Evolutionary conservation across 768 basidiomycete genomes (phyloP), one percentile per base, ranked within the genome.

Genomic region (Strobilomyces confusus): DNA sequence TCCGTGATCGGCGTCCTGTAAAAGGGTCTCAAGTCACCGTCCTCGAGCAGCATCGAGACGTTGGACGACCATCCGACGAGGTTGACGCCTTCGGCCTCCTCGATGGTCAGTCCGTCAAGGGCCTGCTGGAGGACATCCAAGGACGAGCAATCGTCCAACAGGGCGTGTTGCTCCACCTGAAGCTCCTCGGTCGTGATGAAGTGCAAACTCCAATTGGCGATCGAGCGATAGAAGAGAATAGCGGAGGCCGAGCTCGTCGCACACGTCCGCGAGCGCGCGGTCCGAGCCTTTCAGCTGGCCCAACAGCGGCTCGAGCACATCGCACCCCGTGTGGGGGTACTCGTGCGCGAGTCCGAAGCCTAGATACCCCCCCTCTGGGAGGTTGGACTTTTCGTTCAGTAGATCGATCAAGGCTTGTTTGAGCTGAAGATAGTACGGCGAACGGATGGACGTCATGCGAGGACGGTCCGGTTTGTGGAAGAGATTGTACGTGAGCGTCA

Each of bases 401-500:
- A 44, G 5, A 25, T 53, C 34, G 1, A n/a, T 26, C 0, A 60
- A 41, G 0, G 52, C 43, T 11, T 45, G 50, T 15, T 47, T 52
- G 14, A 59, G 49, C 6, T 49, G 23, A 15, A 36, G 2, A 19
- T 46, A 25, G 8, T 17, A 45, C 0, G 48, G 51, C 1, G 48
- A 53, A 8, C 32, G 49, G 4, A 56, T 38, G 11, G 30, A 40
- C 0, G 29, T 38, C 19, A 26, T 1, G 38, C 12, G 14, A 47
- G 47, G 5, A 29, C 32, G 3, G 6, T 8, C 2, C 41, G 30
- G 5, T 41, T 29, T 40, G 13, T 34, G 43, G 29, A 58, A 56
- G 23, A 77, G 69, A 52, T 77, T 77, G 62, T 73, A 77, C 0
- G 77, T 75, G 44, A 80, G 42, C 4, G 75, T 79, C 30, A 80